Evolutionary conservation across 208 protist species (phyloP).

Genomic region (Crithidia sp.): DNA sequence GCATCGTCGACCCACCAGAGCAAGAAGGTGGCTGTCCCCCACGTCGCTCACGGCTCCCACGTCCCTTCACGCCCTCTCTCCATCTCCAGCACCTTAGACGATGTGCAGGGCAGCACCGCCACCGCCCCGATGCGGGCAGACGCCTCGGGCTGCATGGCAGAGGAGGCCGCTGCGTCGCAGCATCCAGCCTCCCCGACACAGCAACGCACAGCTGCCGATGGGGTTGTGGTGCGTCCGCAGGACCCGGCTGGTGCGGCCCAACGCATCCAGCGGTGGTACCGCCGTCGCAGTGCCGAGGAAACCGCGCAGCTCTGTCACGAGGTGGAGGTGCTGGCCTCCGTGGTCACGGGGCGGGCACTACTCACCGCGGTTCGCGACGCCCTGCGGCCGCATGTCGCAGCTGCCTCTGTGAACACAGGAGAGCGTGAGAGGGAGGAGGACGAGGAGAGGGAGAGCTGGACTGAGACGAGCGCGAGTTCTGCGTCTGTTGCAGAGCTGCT

Average conservation of each 20-base stretch:
- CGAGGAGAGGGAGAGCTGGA: not conserved
- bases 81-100: not conserved
- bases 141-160: not conserved
- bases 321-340: conserved; percentile 26
- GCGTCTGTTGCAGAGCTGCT: too few relatives aligned
- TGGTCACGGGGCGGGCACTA: conserved; percentile 26
- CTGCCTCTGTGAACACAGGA: not conserved
- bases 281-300: conserved; percentile 1
- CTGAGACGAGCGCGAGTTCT: not conserved
- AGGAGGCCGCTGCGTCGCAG: not conserved
- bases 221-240: not conserved
- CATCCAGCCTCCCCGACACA: too few relatives aligned
- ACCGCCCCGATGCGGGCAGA: not conserved
- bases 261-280: conserved; percentile 29
- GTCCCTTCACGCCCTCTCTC: not conserved
- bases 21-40: too few relatives aligned
- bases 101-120: not conserved
- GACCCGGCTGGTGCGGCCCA: conserved; percentile 14
- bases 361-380: conserved; percentile 17
- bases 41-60: too few relatives aligned
- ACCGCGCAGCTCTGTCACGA: conserved; percentile 15
- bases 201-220: too few relatives aligned
- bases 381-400: not conserved
- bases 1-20: too few relatives aligned
- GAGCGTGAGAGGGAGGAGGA: not conserved